Evolutionary conservation across 495 filamentous ascomycete genomes (phyloP).

Genomic region (Xylaria cubensis): DNA sequence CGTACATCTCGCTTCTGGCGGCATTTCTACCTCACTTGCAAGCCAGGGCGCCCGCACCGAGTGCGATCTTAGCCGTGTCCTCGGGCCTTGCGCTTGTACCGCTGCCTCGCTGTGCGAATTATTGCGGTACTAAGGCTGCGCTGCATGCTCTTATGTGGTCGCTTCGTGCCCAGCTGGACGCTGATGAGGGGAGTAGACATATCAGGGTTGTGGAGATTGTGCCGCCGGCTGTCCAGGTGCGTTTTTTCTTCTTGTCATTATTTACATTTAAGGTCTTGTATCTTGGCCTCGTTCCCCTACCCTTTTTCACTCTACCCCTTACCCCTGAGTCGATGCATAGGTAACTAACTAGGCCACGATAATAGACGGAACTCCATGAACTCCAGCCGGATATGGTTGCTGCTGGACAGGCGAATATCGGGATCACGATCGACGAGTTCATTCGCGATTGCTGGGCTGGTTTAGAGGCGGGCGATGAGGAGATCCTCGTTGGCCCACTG

Average conservation of each 20-base stretch:
- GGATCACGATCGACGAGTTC: conserved; percentile 69
- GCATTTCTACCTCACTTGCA: conserved; percentile 70
- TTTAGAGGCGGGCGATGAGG: conserved; percentile 58
- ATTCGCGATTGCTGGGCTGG: conserved; percentile 61
- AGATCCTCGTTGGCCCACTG: conserved; percentile 44
- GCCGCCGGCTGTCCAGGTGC: conserved; percentile 64
- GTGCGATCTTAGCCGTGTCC: conserved; percentile 56
- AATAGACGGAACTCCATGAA: conserved; percentile 65
- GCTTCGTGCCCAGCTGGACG: conserved; percentile 64
- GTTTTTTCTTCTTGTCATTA: neutral
- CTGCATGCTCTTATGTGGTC: conserved; percentile 62
- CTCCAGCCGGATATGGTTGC: conserved; percentile 55
- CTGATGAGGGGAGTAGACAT: conserved; percentile 37
- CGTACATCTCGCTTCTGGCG: conserved; percentile 65
- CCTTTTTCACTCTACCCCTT: neutral
- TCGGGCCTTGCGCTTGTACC: conserved; percentile 64
- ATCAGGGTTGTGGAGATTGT: conserved; percentile 69
- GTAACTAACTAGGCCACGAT: neutral
- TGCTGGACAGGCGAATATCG: conserved; percentile 45
- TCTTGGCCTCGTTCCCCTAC: no score
- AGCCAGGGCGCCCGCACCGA: conserved; percentile 28
- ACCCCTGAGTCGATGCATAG: neutral
- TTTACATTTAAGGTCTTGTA: neutral
- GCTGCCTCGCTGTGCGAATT: conserved; percentile 56
- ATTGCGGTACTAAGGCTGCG: conserved; percentile 66